Conservation (phyloP, 2,329 filamentous ascomycete species). For the Alternaria sp. region DNA sequence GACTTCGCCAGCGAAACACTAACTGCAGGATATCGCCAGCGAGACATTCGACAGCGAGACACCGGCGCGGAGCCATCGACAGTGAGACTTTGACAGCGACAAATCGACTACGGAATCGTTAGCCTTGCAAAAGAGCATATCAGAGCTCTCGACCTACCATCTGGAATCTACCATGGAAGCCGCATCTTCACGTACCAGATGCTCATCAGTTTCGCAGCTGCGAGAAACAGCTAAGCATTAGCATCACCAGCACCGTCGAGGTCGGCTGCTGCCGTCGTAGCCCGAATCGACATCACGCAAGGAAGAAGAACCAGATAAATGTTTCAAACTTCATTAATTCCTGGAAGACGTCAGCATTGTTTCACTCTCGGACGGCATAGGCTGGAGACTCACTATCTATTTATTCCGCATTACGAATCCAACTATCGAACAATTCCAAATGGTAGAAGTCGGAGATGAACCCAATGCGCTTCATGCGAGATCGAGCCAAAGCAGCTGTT, state of each 20-base stretch:
- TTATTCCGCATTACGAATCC: background rate
- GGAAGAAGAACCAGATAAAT: background rate
- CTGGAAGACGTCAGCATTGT: background rate
- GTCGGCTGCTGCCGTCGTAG: background rate
- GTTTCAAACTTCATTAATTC: background rate
- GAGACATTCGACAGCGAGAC: background rate
- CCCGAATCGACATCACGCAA: background rate
- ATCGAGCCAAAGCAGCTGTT: constrained; percentile 12
- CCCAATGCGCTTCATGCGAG: constrained; percentile 11
- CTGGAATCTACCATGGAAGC: background rate
- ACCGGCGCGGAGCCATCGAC: background rate
- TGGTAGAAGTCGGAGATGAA: background rate
- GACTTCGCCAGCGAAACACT: background rate
- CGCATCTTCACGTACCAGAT: background rate
- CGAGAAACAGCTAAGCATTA: background rate
- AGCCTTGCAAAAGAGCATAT: background rate
- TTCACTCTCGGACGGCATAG: background rate
- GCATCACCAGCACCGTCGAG: background rate
- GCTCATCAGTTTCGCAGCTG: background rate
- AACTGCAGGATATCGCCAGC: background rate
- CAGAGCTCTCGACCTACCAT: background rate
- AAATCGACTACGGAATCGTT: background rate
- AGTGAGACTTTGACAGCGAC: background rate
- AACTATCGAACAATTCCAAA: background rate
- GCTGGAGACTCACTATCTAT: background rate